These are phyloP conservation scores for Geotrichum macrosporum DNA, from an alignment of 1,139 yeast species.

Conservation along the genomic window DNA sequence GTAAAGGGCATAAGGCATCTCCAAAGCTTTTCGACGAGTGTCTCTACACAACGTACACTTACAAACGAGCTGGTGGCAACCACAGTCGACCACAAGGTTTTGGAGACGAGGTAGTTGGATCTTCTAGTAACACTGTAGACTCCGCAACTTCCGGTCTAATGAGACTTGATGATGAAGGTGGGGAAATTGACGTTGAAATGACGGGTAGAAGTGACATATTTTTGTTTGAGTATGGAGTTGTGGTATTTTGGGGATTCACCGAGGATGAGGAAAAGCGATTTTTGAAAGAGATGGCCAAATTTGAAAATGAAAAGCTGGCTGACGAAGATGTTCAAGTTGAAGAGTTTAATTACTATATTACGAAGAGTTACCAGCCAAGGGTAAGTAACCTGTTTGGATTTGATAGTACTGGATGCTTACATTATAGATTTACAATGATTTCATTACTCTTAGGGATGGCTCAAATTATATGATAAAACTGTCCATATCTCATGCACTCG, in stretches of 20 bases:
- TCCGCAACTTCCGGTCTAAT: slow-evolving; percentile 42
- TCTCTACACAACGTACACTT: slow-evolving; percentile 76
- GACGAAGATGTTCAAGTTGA: slow-evolving; percentile 89
- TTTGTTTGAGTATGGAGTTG: slow-evolving; percentile 90
- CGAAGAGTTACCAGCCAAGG: slow-evolving; percentile 89
- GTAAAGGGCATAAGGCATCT: slow-evolving; percentile 61
- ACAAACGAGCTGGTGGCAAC: slow-evolving; percentile 57
- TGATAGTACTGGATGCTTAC: not conserved
- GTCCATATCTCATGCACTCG: slow-evolving; percentile 85
- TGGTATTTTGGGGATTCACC: slow-evolving; percentile 92
- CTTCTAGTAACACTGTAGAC: not conserved
- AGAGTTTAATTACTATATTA: slow-evolving; percentile 89
- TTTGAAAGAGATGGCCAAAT: slow-evolving; percentile 73
- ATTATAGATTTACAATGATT: slow-evolving; percentile 71
- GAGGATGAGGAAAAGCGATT: slow-evolving; percentile 79
- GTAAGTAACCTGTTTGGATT: slow-evolving; percentile 1
- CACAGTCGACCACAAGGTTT: slow-evolving; percentile 32
- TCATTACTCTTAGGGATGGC: slow-evolving; percentile 86
- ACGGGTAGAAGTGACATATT: slow-evolving; percentile 71
- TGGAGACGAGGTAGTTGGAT: not conserved
- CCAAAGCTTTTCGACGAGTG: slow-evolving; percentile 94
- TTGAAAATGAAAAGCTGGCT: slow-evolving; percentile 86
- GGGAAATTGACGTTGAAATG: slow-evolving; percentile 80
- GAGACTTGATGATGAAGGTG: slow-evolving; percentile 86
- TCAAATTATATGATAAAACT: slow-evolving; percentile 84